Base-by-base conservation (phyloP, 176 grass and related monocot genomes). In the Alloteropsis semialata region DNA sequence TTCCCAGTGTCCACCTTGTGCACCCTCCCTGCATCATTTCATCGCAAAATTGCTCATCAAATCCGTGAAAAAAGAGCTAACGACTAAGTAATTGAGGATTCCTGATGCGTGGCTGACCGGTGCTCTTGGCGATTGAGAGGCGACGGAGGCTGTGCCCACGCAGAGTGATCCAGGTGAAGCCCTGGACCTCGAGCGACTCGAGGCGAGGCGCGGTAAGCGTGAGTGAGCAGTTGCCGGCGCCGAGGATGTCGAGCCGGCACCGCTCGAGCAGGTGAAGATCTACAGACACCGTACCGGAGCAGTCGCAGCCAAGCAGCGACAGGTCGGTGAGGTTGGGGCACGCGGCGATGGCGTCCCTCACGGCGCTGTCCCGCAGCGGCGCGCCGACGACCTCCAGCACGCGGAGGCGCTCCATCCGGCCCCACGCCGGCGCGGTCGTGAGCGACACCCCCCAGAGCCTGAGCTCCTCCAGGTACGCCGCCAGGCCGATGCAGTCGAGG, bases 361-460 rank as follows among this genome's bases (percentile, higher is more conserved):
- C 78, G 3, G 87, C 91, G 8, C 59, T 79, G 16, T 98, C 96
- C 71, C 80, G 56, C 67, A 95, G 53, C 43, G 87, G 82, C 17
- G 96, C 92, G 32, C 96, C 96, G 14, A 98, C 89, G 65, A 98
- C 88, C 92, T 95, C 96, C 46, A 98, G 75, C 64, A 86, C 86
- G 58, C 76, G 91, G 46, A 98, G 87, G 2, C 72, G 34, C 29
- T 85, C 80, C 68, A 98, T 61, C 34, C 33, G 56, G 10, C 72
- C 83, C 93, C 96, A 98, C 53, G 84, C 87, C 1, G 96, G 96
- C 46, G 93, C 72, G 18, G 34, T 45, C 33, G 50, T 88, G 22
- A 99, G 69, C 18, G 93, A 78, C 0, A 99, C 89, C 0, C 96
- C 96, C 96, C 96, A 99, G 49, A 99, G 88, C 87, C 92, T 87